Percentiles rank a stretch among this genome's conserved stretches.
Conservation (phyloP, 2,329 filamentous ascomycete genomes). For the Rachicladosporium sp. region DNA sequence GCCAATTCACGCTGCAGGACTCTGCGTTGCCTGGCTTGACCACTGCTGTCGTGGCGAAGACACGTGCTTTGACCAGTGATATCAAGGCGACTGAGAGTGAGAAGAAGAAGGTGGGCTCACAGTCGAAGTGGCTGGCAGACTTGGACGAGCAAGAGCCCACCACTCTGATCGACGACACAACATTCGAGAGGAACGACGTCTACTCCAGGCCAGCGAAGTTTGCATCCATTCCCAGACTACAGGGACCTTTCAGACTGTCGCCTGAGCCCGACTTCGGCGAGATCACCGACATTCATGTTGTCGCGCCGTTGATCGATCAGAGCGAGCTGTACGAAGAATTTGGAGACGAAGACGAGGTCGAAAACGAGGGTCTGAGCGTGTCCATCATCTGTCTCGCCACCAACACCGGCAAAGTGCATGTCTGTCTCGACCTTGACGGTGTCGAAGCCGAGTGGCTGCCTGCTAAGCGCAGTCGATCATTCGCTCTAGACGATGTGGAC, state of each 20-base stretch:
- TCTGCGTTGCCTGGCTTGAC: constrained; percentile 72
- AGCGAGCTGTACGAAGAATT: constrained; percentile 41
- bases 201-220: constrained; percentile 42
- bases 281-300: constrained; percentile 48
- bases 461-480: constrained; percentile 18
- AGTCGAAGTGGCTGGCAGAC: constrained; percentile 47
- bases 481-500: constrained; percentile 15
- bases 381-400: constrained; percentile 48
- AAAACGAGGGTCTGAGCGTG: constrained; percentile 40
- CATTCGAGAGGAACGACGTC: constrained; percentile 37
- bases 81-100: constrained; percentile 33
- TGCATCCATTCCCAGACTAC: constrained; percentile 46
- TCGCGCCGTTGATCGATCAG: constrained; percentile 41
- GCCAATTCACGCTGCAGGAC: constrained; percentile 62
- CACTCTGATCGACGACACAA: constrained; percentile 23
- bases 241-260: constrained; percentile 48
- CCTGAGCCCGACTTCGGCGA: constrained; percentile 42
- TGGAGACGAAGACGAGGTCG: constrained; percentile 29
- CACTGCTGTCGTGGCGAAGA: constrained; percentile 66
- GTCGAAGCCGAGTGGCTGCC: constrained; percentile 54
- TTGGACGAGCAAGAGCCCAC: constrained; percentile 43
- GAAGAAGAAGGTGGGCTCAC: constrained; percentile 36
- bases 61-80: constrained; percentile 34
- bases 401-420: constrained; percentile 41
- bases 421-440: constrained; percentile 50